Evolutionary conservation across 129 eudicot genomes (phyloP), one percentile per base, ranked within the genome.

Genomic region (Saussurea involucrata): DNA sequence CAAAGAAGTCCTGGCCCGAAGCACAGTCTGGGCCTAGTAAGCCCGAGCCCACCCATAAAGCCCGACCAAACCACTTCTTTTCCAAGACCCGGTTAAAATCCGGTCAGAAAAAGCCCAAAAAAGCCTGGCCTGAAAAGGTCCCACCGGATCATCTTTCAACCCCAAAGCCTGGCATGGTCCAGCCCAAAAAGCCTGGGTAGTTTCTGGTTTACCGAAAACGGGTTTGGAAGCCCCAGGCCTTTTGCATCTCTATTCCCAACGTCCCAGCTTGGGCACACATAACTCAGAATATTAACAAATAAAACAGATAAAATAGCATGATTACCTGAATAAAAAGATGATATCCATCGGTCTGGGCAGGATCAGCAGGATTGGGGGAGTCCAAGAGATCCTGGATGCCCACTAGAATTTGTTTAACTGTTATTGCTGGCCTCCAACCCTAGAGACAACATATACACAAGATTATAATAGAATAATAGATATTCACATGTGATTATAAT

Each of bases 341-440:
- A 84, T 90, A 92, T 60, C 96, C 96, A 63, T 92, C 98, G 1
- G 96, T 90, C 77, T 92, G 98, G 0, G 96, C 98, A 68, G 98
- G 98, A 82, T 90, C 96, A 78, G 87, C 77, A 65, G 98, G 93
- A 66, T 92, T 93, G 11, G 98, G 98, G 78, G 88, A 85, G 80
- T 93, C 95, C 86, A 93, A 71, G 82, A 93, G 79, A 42, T 93
- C 98, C 82, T 93, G 98, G 73, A 93, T 90, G n/a, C 98, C 98
- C 58, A 90, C 85, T 24, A 93, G 85, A 64, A 93, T 90, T 87
- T 93, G 98, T 69, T 90, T 93, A 70, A 93, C 98, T 8, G 98
- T 93, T 32, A 93, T 93, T 8, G 98, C 98, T 25, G 97, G 97
- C 71, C 97, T 86, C 98, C 98, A 93, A 15, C 94, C 97, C 98